Base-by-base conservation (phyloP, 2,329 filamentous ascomycete species). In the Pseudocercospora crystallina region DNA sequence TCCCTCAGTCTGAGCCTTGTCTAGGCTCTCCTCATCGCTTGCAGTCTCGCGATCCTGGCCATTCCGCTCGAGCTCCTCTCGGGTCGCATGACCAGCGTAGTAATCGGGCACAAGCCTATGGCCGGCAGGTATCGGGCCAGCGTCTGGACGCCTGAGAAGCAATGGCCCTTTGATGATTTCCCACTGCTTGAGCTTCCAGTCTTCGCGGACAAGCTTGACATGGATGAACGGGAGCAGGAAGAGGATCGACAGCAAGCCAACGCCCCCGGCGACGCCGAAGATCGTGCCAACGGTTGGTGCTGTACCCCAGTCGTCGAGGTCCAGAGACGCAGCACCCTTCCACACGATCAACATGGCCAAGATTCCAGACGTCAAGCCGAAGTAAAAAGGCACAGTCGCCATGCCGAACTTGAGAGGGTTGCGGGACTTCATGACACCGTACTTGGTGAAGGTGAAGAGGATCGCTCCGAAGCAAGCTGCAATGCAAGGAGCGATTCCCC, bases 161-260 rank as follows among this genome's bases (percentile, higher is more conserved):
- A 70, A 53, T 17, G 65, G 65, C 0, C 82, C 82, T n/a, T 75
- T 65, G 49, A 76, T 57, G 47, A 84, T 71, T 52, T 84, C 74
- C 64, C 73, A 84, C 65, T 73, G 67, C 54, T 76, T 76, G 52
- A 87, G 70, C 61, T 80, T 69, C 79, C 81, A 79, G 69, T 87
- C 82, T 57, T 84, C 75, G 68, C 77, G 69, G 67, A 85, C 69
- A 58, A 87, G 73, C 38, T 78, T 73, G 49, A 79, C 75, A 65
- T 83, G 78, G 51, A 85, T 63, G 72, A 78, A 85, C 2, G 82
- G 81, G 13, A 83, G 72, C 52, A 85, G 76, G 67, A 82, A 82
- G 53, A 79, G 49, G 47, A 63, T 64, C 54, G 79, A 67, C 11
- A 84, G 57, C 4, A 78, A 56, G n/a, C 70, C 75, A 49, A 77